Evolutionary conservation across 768 basidiomycete species (phyloP), one percentile per base, ranked within the genome.

Genomic region (Tylopilus cervinicoccineus): DNA sequence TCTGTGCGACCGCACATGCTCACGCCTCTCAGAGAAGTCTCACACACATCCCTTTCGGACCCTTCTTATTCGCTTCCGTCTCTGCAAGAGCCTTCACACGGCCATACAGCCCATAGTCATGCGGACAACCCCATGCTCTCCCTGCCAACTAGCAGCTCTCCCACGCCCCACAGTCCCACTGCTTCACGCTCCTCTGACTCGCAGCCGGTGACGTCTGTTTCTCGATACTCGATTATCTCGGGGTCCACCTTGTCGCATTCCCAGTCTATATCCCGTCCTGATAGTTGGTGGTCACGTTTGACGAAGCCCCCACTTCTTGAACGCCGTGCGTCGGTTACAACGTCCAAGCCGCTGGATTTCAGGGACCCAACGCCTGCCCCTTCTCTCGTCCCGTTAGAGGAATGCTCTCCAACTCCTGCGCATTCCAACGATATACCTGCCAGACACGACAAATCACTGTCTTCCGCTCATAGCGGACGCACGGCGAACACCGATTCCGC

Each of bases 321-420:
- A 53, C 76, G 81, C 33, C 72, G 74, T 22, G 51, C 67, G 11
- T 80, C 75, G 56, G 72, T 72, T 46, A 67, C 67, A 47, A 60
- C 67, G 47, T 61, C 51, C 57, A 65, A 43, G 49, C 56, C 38
- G 38, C 62, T 73, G 13, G 83, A 88, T 19, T 79, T 93, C 59
- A 78, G 87, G 19, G 91, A 94, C 66, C 91, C 92, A 1, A 82
- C 83, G 43, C 87, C 89, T 1, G 79, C 80, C 4, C 90, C 90
- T 0, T 73, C 73, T 12, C 72, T 92, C 5, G 70, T 73, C 38
- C 68, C 79, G 3, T 81, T 87, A 44, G 76, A 80, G 47, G 80
- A 86, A 39, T n/a, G 38, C 9, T 26, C 52, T 11, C 40, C 45
- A 13, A 39, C 45, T 16, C 57, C 54, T 28, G 53, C 51, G 4